A percentile compares a stretch with the other conserved stretches of the same genome.
phyloP scores from a whole-genome alignment of 352 stramenopile genomes.

The Phytophthora syringae region DNA sequence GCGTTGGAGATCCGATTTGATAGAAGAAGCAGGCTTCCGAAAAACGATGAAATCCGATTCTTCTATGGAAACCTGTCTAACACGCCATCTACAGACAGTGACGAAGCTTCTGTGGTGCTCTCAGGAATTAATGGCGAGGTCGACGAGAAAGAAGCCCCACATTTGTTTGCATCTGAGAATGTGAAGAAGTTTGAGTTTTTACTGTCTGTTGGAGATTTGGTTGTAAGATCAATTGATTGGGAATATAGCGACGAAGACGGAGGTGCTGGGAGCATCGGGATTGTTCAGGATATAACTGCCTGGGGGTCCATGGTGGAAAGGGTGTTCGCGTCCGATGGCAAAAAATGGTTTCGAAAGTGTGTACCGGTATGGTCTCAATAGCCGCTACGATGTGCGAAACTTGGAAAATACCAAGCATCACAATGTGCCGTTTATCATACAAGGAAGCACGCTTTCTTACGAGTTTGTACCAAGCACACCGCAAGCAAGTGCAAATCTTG shows the following conservation, averaged over 20 bases:
- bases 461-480: slow-evolving; percentile 34
- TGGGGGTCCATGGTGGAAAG: slow-evolving; percentile 58
- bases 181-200: slow-evolving; percentile 32
- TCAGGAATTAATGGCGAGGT: slow-evolving; percentile 44
- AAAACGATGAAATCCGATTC: slow-evolving; percentile 42
- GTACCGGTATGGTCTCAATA: slow-evolving; percentile 73
- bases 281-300: slow-evolving; percentile 57
- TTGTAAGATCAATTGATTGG: slow-evolving; percentile 74
- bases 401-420: slow-evolving; percentile 18
- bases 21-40: slow-evolving; percentile 51
- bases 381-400: slow-evolving; percentile 66
- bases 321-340: slow-evolving; percentile 70
- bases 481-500: slow-evolving; percentile 3
- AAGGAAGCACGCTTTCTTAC: slow-evolving; percentile 49
- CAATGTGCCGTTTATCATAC: slow-evolving; percentile 53
- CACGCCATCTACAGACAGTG: background rate
- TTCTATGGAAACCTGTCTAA: background rate
- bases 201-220: slow-evolving; percentile 52
- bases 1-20: slow-evolving; percentile 81
- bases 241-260: slow-evolving; percentile 80
- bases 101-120: slow-evolving; percentile 19
- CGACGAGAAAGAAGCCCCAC: slow-evolving; percentile 30
- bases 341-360: slow-evolving; percentile 39
- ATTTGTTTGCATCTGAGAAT: slow-evolving; percentile 50
- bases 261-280: slow-evolving; percentile 57